Base-by-base conservation (phyloP, 345 rosid species). In the Toxicodendron radicans region DNA sequence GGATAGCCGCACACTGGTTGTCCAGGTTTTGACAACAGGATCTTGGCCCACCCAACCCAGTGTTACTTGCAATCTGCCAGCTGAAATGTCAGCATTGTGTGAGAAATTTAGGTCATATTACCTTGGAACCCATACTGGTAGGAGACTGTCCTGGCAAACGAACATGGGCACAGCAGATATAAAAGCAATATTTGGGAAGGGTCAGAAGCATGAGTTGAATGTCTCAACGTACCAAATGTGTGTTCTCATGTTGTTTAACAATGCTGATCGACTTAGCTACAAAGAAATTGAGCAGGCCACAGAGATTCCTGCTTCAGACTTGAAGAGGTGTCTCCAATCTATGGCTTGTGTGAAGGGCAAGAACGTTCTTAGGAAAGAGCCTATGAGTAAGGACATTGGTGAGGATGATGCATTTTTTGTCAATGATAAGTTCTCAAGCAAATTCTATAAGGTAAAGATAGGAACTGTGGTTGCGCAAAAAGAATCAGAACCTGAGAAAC, bases 191-290 rank as follows among this genome's bases (percentile, higher is more conserved):
- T 93, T 95, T 57, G 99, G 96, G 67, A 95, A 91, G 79, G 99
- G 97, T 81, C 99, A 95, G 87, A 95, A 90, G 84, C 99, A 95
- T 68, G 99, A 93, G 79, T 76, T 95, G 87, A 95, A 95, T 52
- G 99, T 95, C 60, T 95, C 99, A 13, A 95, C 99, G 1, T 95
- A 90, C 86, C 99, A 95, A 54, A 95, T 95, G 99, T 95, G 99
- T 74, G 99, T 95, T 24, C 91, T 95, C 46, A 84, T 95, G 93
- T 75, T 93, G 64, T 95, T 93, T 66, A 95, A 95, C 84, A 90
- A 83, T 77, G 81, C 90, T 21, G 99, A 93, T 20, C 79, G 92
- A 52, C 92, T 95, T 73, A 88, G 83, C 85, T 95, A 91, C 85
- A 90, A 84, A 78, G 99, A 95, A 86, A 93, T 91, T 2, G 99